Conservation (phyloP, 1,139 yeast genomes). For the Hemisphaericaspora lyxosophila region DNA sequence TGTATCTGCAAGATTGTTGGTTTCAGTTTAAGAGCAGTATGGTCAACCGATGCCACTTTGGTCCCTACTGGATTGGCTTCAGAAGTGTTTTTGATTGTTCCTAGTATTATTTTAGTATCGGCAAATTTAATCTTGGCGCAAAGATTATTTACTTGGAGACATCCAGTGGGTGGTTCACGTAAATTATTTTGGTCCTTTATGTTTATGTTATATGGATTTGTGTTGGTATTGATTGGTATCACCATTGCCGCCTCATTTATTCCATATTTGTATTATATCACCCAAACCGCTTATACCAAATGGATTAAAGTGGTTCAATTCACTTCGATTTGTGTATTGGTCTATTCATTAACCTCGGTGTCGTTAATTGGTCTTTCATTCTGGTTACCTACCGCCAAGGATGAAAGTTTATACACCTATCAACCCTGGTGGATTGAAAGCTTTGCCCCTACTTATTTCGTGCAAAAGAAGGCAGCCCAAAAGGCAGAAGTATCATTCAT, state of each 20-base stretch:
- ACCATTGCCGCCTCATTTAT: conserved; percentile 36
- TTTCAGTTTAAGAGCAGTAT: conserved; percentile 29
- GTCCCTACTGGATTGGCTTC: conserved; percentile 30
- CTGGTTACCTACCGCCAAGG: conserved; percentile 45
- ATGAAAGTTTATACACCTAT: conserved; percentile 43
- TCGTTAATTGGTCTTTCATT: conserved; percentile 38
- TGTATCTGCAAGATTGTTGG: conserved; percentile 32
- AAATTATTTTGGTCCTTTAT: conserved; percentile 36
- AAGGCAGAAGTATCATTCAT: conserved; percentile 43
- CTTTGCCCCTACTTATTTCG: conserved; percentile 44
- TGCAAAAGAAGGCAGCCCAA: conserved; percentile 36
- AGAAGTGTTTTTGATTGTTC: conserved; percentile 36
- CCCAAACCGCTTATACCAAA: conserved; percentile 18
- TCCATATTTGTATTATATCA: conserved; percentile 35
- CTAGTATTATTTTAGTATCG: conserved; percentile 35
- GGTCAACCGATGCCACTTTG: conserved; percentile 28
- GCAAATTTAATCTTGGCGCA: conserved; percentile 43
- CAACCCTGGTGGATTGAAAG: conserved; percentile 53
- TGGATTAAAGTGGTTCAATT: conserved; percentile 34
- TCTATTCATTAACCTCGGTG: conserved; percentile 38
- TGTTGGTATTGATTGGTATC: conserved; percentile 29
- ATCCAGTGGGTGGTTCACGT: conserved; percentile 47
- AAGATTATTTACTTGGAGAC: conserved; percentile 47
- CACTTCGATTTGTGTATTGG: conserved; percentile 30
- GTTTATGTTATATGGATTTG: conserved; percentile 32